phyloP scores from a whole-genome alignment of 805 yeast species.

The Saccharomycopsis capsularis region DNA sequence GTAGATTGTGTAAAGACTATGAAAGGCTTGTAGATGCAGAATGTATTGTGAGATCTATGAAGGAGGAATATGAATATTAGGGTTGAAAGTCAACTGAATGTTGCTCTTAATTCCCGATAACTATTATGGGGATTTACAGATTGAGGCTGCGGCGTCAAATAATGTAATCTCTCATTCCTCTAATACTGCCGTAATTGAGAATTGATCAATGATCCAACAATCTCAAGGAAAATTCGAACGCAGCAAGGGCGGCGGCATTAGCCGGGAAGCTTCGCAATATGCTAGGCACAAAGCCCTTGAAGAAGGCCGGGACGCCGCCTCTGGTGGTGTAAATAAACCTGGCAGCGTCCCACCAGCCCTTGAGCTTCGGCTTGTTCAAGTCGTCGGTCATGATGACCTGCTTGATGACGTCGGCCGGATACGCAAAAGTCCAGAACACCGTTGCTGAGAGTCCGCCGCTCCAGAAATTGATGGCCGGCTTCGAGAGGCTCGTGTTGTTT shows the following conservation, averaged over 20 bases:
- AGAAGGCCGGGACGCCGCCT: conserved; percentile 61
- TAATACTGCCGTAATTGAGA: neutral
- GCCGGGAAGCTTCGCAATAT: conserved; percentile 85
- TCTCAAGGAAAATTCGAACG: conserved; percentile 80
- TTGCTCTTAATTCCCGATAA: too few relatives aligned
- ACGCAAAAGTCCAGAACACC: conserved; percentile 84
- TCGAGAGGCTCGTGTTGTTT: conserved; percentile 55
- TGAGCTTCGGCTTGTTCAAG: conserved; percentile 63
- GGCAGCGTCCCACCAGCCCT: conserved; percentile 66
- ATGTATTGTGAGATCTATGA: too few relatives aligned
- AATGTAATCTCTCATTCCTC: neutral
- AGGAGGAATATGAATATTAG: too few relatives aligned
- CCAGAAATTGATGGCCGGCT: conserved; percentile 79
- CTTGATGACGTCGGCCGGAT: conserved; percentile 84
- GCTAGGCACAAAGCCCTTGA: conserved; percentile 74
- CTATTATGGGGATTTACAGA: neutral
- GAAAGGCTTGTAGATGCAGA: too few relatives aligned
- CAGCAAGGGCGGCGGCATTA: conserved; percentile 87
- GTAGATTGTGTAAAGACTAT: too few relatives aligned
- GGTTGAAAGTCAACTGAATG: too few relatives aligned
- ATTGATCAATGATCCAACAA: conserved; percentile 3
- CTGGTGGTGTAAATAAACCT: conserved; percentile 52
- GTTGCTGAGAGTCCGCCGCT: conserved; percentile 85
- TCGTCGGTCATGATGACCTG: conserved; percentile 79
- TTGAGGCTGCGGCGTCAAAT: neutral